Evolutionary conservation across 768 basidiomycete genomes (phyloP), one percentile per base, ranked within the genome.

Genomic region (Leccinellum rugosiceps): DNA sequence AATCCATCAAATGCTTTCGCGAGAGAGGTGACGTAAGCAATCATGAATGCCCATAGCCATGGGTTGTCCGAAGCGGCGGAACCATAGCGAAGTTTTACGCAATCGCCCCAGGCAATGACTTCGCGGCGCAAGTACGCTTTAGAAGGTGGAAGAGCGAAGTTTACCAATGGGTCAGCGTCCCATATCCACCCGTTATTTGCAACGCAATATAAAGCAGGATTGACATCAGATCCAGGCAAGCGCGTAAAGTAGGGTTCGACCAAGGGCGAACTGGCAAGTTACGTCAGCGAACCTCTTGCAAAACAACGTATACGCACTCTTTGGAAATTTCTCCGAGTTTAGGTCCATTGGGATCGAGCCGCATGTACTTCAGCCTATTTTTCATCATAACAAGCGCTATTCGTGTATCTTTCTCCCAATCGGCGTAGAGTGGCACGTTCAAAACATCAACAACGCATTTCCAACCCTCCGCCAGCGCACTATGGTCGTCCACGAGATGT

Each of bases 121-220:
- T 98, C 92, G 50, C 97, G 89, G 23, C 94, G 88, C 46, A 98
- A 80, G 74, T 98, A 99, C 0, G 94, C 90, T 71, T 95, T 97
- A 23, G 96, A 98, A 0, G 90, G 90, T 26, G 84, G 82, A 14
- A 91, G 82, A 8, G 96, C 97, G 75, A 99, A 99, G 75, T 98
- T 98, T 61, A 86, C 80, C 15, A 98, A 81, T 0, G 97, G 96
- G 68, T 99, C 87, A 2, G 96, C 95, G 61, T 88, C 77, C 96
- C 97, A 99, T 62, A 99, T 94, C 97, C 97, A 99, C 3, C 97
- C 97, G 68, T 99, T 99, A 74, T 98, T 98, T 6, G 96, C 97
- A 28, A 99, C 77, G 2, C 90, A 87, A 67, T 94, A 90, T 14
- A 81, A 76, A 15, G 65, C 60, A 5, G 78, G 75, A 49, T 83